Evolutionary conservation across 1,139 yeast genomes (phyloP), one percentile per base, ranked within the genome.

Genomic region (Suhomyces wounanorum): DNA sequence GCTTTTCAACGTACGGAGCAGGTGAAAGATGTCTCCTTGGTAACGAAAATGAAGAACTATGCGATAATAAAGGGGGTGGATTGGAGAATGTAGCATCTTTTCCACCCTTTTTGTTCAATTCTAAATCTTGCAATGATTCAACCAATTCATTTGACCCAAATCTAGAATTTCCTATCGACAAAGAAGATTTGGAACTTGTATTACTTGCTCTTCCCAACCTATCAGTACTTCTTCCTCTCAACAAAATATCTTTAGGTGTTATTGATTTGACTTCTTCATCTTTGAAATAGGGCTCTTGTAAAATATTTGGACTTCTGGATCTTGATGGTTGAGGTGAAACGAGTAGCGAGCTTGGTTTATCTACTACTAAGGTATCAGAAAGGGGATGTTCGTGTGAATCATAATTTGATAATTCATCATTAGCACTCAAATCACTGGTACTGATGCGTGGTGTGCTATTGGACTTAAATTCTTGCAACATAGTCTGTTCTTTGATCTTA

Each of bases 11-110:
- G 45, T 75, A 75, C 2, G 79, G 78, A 0, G 75, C 79, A 0
- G 88, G 87, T 0, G 87, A 82, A 30, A 78, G 61, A 51, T 77
- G 83, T 51, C 87, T 68, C 52, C 82, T 70, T 1, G 87, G 86
- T 1, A 85, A 78, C 11, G 77, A 69, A 26, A 70, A 68, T 8
- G 74, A 68, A 11, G 77, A 67, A 52, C 67, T 70, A 53, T 67
- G 67, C 18, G 68, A 66, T 23, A 58, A 49, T 0, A 42, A 8
- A 6, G 49, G 48, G 2, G 50, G 46, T n/a, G 53, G 48, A 14
- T 41, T 40, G 11, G 47, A 25, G 9, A 42, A 47, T 23, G 50
- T 21, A 55, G 59, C 4, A 59, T 54, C 47, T 52, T 52, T 57
- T 16, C 48, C 49, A 3, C 48, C 40, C 35, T 53, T 54, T 37